phyloP scores from a whole-genome alignment of 371 early-diverging fungal species.

The Mortierella sp. region DNA sequence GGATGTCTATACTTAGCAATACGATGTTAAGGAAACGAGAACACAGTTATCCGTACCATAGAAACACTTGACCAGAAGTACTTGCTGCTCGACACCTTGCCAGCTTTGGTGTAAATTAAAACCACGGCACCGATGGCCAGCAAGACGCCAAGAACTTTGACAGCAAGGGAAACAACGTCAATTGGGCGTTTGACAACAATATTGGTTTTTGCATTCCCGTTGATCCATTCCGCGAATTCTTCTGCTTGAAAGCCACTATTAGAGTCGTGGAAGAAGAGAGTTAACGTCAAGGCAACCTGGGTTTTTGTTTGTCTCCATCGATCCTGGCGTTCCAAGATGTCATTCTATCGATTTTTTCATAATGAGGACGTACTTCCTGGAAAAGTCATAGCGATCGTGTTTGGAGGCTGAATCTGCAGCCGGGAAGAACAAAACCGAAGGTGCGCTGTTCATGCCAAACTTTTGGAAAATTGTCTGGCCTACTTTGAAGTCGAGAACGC shows the following conservation, averaged over 20 bases:
- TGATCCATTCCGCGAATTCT: slow-evolving; percentile 69
- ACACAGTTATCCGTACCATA: slow-evolving; percentile 46
- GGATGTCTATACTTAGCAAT: no score
- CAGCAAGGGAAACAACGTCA: slow-evolving; percentile 57
- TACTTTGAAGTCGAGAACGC: slow-evolving; percentile 75
- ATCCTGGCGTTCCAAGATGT: no score
- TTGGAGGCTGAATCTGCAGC: slow-evolving; percentile 60
- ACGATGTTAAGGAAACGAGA: not conserved
- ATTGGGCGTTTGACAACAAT: slow-evolving; percentile 61
- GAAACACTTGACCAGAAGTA: slow-evolving; percentile 69
- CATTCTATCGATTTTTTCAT: slow-evolving; percentile 55
- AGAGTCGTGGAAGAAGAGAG: no score
- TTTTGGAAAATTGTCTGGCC: slow-evolving; percentile 80
- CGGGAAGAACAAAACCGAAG: slow-evolving; percentile 78
- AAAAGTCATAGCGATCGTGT: slow-evolving; percentile 39
- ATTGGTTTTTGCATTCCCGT: slow-evolving; percentile 55
- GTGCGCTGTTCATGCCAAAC: slow-evolving; percentile 72
- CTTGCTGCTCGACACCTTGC: slow-evolving; percentile 64
- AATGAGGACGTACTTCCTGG: slow-evolving; percentile 32
- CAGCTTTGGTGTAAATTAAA: slow-evolving; percentile 59
- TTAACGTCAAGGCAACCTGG: no score
- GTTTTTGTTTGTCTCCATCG: no score
- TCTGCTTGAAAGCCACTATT: slow-evolving; percentile 77
- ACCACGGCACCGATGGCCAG: slow-evolving; percentile 56
- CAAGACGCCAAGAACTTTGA: slow-evolving; percentile 57